Evolutionary conservation across 2,329 filamentous ascomycete genomes (phyloP).

Genomic region (Xylaria sp.): DNA sequence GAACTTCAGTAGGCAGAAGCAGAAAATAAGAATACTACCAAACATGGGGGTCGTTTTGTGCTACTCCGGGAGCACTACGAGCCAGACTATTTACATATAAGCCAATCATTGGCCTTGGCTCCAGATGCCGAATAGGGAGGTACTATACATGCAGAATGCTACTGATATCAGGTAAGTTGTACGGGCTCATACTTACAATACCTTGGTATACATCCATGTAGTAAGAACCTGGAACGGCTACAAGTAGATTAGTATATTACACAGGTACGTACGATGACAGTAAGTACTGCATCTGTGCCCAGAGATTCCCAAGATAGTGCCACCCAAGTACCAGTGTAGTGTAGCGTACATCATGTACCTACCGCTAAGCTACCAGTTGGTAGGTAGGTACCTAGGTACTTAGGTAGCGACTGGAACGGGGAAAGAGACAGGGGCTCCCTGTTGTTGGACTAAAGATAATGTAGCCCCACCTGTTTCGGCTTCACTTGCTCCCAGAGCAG

Average conservation of each 20-base stretch:
- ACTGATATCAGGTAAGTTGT: not conserved
- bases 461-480: conserved; percentile 24
- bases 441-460: not conserved
- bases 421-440: not conserved
- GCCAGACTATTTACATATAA: conserved; percentile 3
- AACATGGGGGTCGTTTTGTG: conserved; percentile 8
- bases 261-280: too few relatives aligned
- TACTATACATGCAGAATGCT: not conserved
- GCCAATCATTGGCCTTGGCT: not conserved
- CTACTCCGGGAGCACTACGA: conserved; percentile 8
- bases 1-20: not conserved
- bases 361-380: not conserved
- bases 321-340: too few relatives aligned
- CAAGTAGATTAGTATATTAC: too few relatives aligned
- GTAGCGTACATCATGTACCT: not conserved
- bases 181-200: too few relatives aligned
- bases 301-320: too few relatives aligned
- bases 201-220: too few relatives aligned
- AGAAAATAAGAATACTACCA: not conserved
- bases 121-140: not conserved
- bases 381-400: not conserved
- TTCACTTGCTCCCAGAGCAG: conserved; percentile 25
- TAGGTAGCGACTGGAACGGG: not conserved
- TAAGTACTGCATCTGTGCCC: too few relatives aligned
- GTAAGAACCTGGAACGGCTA: too few relatives aligned